A percentile compares a stretch with the other conserved stretches of the same genome.
Evolutionary conservation across 306 rosid species (phyloP).

Genomic region (Dalbergia cochinchinensis): DNA sequence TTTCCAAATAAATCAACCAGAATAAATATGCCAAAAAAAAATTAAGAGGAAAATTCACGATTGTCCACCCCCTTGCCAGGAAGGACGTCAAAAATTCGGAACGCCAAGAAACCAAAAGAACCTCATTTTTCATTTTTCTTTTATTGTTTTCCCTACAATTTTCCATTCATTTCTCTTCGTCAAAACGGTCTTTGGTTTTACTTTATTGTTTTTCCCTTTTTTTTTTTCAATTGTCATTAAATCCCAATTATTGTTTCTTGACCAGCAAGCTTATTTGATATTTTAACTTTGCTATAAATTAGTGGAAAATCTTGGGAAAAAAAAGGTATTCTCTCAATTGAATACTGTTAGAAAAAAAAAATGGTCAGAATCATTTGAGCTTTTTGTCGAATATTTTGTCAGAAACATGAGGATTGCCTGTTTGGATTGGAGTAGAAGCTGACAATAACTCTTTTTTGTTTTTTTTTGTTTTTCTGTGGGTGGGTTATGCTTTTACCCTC

Average conservation of each 20-base stretch:
- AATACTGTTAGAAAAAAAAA: not conserved
- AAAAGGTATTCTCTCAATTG: not conserved
- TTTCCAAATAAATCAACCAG: constrained; percentile 1
- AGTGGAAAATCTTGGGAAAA: not conserved
- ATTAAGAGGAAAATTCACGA: constrained; percentile 34
- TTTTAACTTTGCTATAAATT: not conserved
- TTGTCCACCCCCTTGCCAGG: constrained; percentile 40
- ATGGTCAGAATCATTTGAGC: constrained; percentile 36
- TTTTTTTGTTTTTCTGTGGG: constrained; percentile 27
- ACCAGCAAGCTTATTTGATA: constrained; percentile 44
- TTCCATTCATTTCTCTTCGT: not conserved
- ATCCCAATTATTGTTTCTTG: constrained; percentile 50
- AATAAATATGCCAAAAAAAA: constrained; percentile 5
- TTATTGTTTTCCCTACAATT: constrained; percentile 32
- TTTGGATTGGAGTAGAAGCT: constrained; percentile 30
- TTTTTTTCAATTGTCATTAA: not conserved
- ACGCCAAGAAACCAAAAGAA: not conserved
- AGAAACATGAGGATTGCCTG: constrained; percentile 32
- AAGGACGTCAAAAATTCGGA: constrained; percentile 41
- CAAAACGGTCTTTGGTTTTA: not conserved
- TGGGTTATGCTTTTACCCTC: not conserved
- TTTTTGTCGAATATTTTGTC: constrained; percentile 40
- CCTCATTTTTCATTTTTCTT: no score
- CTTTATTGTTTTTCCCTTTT: not conserved
- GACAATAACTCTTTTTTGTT: constrained; percentile 34